phyloP scores from a whole-genome alignment of 2,329 filamentous ascomycete genomes.

The Colletotrichum spaethianum region DNA sequence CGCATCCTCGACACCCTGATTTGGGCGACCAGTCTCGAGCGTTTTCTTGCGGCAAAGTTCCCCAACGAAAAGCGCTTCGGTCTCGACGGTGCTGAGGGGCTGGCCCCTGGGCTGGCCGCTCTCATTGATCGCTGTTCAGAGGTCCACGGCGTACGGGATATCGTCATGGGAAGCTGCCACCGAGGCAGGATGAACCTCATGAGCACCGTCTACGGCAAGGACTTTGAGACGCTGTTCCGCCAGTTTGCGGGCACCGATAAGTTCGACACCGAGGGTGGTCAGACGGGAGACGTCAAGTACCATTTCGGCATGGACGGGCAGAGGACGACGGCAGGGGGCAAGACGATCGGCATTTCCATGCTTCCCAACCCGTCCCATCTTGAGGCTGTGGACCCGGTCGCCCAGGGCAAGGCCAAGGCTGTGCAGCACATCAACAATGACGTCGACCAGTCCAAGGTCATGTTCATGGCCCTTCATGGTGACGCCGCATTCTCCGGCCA shows the following conservation, averaged over 20 bases:
- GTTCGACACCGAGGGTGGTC: slow-evolving; percentile 84
- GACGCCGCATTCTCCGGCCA: slow-evolving; percentile 97
- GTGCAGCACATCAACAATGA: slow-evolving; percentile 99
- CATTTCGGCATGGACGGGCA: slow-evolving; percentile 99
- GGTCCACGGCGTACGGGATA: slow-evolving; percentile 92
- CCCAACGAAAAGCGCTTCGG: slow-evolving; percentile 99
- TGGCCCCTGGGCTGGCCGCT: slow-evolving; percentile 99
- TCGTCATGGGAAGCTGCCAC: slow-evolving; percentile 99
- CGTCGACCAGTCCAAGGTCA: slow-evolving; percentile 89
- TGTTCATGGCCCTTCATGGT: slow-evolving; percentile 96
- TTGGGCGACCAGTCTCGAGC: slow-evolving; percentile 97
- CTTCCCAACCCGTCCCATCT: slow-evolving; percentile 98
- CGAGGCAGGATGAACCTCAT: slow-evolving; percentile 97
- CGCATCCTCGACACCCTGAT: slow-evolving; percentile 96
- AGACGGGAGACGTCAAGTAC: slow-evolving; percentile 97
- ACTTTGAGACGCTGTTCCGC: slow-evolving; percentile 99
- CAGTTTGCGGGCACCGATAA: slow-evolving; percentile 92
- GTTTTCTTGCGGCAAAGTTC: slow-evolving; percentile 96
- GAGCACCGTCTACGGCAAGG: slow-evolving; percentile 97
- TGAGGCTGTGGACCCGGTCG: slow-evolving; percentile 97
- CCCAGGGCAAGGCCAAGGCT: slow-evolving; percentile 94
- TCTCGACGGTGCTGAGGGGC: slow-evolving; percentile 94
- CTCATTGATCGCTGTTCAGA: slow-evolving; percentile 98
- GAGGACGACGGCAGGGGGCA: slow-evolving; percentile 95
- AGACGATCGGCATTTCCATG: slow-evolving; percentile 96